These are phyloP conservation scores for Saposhnikovia divaricata DNA, from an alignment of 129 eudicot species.

Conservation along the genomic window DNA sequence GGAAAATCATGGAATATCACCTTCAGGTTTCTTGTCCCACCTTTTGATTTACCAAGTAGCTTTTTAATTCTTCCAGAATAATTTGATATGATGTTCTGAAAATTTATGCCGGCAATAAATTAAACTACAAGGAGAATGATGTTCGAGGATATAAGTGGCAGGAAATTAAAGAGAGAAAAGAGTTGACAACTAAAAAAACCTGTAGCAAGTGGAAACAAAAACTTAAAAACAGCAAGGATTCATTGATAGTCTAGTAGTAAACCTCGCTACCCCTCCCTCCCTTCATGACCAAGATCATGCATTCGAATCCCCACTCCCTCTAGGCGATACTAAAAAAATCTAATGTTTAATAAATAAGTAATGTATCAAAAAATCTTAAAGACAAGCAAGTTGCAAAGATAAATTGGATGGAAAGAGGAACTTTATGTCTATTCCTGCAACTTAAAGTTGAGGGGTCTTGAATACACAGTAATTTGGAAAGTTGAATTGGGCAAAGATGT, in stretches of 20 bases:
- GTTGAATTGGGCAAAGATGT: constrained; percentile 13
- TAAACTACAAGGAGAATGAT: neutral
- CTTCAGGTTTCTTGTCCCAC: constrained; percentile 32
- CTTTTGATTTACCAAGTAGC: constrained; percentile 44
- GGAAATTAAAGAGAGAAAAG: neutral
- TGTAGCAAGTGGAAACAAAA: neutral
- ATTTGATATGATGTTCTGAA: constrained; percentile 49
- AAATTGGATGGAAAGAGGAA: constrained; percentile 25
- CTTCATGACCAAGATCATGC: neutral
- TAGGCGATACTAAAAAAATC: neutral
- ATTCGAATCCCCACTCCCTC: neutral
- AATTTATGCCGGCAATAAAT: constrained; percentile 11
- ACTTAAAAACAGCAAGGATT: neutral
- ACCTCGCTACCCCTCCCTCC: neutral
- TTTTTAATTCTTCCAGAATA: constrained; percentile 61
- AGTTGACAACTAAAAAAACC: neutral
- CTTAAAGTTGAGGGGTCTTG: constrained; percentile 42
- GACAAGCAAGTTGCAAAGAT: constrained; percentile 9
- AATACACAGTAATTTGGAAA: constrained; percentile 28
- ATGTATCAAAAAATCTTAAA: neutral
- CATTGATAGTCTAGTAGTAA: neutral
- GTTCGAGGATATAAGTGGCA: neutral
- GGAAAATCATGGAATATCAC: constrained; percentile 79
- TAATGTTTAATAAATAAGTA: neutral
- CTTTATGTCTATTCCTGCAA: constrained; percentile 28